Base-by-base conservation (phyloP, 768 basidiomycete species). In the Collybia mongolica region DNA sequence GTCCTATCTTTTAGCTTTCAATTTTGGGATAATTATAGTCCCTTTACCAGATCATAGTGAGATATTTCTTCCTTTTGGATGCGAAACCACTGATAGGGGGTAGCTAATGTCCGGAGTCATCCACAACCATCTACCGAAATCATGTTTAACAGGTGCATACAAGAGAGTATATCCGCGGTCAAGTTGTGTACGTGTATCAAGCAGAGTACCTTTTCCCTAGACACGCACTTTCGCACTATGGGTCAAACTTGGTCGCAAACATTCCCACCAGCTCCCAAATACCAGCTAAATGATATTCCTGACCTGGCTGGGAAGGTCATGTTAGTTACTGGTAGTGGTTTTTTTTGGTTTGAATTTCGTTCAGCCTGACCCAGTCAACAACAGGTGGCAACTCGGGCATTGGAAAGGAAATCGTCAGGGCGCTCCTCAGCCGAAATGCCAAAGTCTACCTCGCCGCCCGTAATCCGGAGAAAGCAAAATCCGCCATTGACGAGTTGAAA, bases 381-480 rank as follows among this genome's bases (percentile, higher is more conserved):
- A n/a, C 54, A 56, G 74, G 73, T 14, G 73, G 60, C 11, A 75
- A 71, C 23, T 53, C 64, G 4, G 73, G 74, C 1, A 69, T 75
- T 22, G 74, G 73, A 0, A 68, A 69, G 29, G 63, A 72, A 47
- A 71, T 65, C 12, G 61, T 48, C 3, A 37, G 7, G 24, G 65
- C 62, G 14, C 62, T 73, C 6, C 58, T 74, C 2, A 47, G 50
- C 9, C 67, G 71, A 32, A 66, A 69, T 51, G 69, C 66, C 39
- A 70, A 66, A 32, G 74, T 78, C 2, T 78, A 75, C 60, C 60
- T 78, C 37, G 70, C 70, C 1, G 60, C 64, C 18, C 64, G 76
- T n/a, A 62, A 57, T 42, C 35, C 55, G 44, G 20, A 47, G 15
- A 72, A 66, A 40, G 72, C 67, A n/a, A 52, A 66, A 26, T 57